These are phyloP conservation scores for Neurospora sp. DNA, from an alignment of 495 filamentous ascomycete genomes.

Conservation along the genomic window DNA sequence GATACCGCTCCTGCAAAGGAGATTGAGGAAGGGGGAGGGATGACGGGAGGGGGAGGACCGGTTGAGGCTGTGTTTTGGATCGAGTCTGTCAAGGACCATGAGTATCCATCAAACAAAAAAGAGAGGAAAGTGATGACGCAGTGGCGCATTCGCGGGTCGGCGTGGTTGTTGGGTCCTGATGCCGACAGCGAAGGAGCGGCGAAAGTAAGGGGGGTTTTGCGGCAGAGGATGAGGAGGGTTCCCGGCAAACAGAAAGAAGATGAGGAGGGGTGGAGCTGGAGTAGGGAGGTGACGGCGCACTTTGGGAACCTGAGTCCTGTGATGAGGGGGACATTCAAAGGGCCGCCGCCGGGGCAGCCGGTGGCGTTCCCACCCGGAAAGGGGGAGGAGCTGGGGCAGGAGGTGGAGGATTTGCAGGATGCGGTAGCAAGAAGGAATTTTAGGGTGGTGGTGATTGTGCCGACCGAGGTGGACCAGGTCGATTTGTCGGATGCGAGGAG, in stretches of 20 bases:
- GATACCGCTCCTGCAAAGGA: slow-evolving; percentile 13
- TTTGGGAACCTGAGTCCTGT: slow-evolving; percentile 77
- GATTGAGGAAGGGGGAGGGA: slow-evolving; percentile 22
- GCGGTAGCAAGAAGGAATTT: slow-evolving; percentile 66
- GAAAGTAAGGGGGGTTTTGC: slow-evolving; percentile 35
- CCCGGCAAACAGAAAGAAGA: slow-evolving; percentile 13
- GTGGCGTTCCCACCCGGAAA: slow-evolving; percentile 32
- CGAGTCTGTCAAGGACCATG: slow-evolving; percentile 12
- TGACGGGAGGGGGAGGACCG: slow-evolving; percentile 49
- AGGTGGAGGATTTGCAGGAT: slow-evolving; percentile 59
- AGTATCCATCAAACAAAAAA: no score
- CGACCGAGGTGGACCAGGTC: slow-evolving; percentile 66
- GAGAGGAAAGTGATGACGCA: slow-evolving; percentile 38
- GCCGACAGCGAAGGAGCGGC: slow-evolving; percentile 40
- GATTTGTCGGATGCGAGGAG: slow-evolving; percentile 59
- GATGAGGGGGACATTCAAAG: slow-evolving; percentile 69
- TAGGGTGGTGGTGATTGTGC: slow-evolving; percentile 72
- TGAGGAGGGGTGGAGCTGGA: slow-evolving; percentile 51
- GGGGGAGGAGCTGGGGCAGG: slow-evolving; percentile 51
- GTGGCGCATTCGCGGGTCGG: slow-evolving; percentile 73
- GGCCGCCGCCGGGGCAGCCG: slow-evolving; percentile 63
- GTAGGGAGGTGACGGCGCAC: slow-evolving; percentile 63
- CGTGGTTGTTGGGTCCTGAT: slow-evolving; percentile 55
- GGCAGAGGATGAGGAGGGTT: slow-evolving; percentile 33
- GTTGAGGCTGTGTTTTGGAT: slow-evolving; percentile 85